A percentile compares a stretch with the other conserved stretches of the same genome.
These are phyloP conservation scores for Boletus rubroflammeus DNA, from an alignment of 768 basidiomycete species.

Conservation along the genomic window DNA sequence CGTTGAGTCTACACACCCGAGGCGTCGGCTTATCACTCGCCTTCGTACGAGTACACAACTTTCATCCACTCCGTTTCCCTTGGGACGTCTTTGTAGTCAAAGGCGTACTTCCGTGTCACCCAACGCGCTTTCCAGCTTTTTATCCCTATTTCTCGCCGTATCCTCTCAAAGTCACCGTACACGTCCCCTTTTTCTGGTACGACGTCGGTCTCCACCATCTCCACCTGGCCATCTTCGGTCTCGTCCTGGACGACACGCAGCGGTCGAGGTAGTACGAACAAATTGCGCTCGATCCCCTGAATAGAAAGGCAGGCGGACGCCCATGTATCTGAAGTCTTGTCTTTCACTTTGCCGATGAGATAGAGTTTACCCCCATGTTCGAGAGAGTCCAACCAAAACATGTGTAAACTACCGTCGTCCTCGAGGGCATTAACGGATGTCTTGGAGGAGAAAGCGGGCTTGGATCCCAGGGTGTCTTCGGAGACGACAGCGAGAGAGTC, in stretches of 20 bases:
- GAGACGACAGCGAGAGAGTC: conserved; percentile 63
- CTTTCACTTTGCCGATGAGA: conserved; percentile 88
- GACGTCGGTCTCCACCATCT: conserved; percentile 66
- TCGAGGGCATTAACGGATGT: conserved; percentile 62
- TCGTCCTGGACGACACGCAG: conserved; percentile 45
- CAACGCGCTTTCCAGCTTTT: conserved; percentile 77
- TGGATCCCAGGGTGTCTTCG: conserved; percentile 55
- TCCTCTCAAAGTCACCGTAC: conserved; percentile 76
- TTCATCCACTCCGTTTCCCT: conserved; percentile 88
- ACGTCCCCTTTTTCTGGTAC: conserved; percentile 70
- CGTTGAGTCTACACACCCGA: neutral
- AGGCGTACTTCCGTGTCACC: conserved; percentile 89
- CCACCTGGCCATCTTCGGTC: conserved; percentile 25
- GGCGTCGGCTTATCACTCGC: conserved; percentile 39
- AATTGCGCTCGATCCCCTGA: conserved; percentile 81
- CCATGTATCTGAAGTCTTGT: conserved; percentile 62
- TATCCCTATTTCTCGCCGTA: conserved; percentile 69
- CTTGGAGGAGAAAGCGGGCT: conserved; percentile 35
- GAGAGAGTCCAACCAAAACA: conserved; percentile 97
- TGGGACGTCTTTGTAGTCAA: conserved; percentile 74
- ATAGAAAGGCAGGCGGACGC: conserved; percentile 86
- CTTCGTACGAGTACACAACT: conserved; percentile 85
- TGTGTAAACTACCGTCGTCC: conserved; percentile 76
- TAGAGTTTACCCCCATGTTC: conserved; percentile 82
- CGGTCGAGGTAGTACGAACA: conserved; percentile 82